Evolutionary conservation across 495 filamentous ascomycete genomes (phyloP).

Genomic region (Xylaria castorea): DNA sequence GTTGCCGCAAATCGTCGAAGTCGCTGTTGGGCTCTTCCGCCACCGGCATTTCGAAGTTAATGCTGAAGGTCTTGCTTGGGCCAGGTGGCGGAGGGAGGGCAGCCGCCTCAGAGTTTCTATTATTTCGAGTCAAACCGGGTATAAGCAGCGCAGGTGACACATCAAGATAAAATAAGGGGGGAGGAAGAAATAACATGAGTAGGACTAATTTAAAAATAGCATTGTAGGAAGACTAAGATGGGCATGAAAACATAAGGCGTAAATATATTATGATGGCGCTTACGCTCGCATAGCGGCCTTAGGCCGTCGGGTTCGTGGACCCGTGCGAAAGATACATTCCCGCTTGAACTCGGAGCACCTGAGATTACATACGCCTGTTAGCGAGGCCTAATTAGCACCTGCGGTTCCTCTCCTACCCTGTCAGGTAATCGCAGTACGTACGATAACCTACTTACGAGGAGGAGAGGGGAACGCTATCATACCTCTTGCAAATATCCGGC

Average conservation of each 20-base stretch:
- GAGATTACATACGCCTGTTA: conserved; percentile 7
- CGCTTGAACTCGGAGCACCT: conserved; percentile 57
- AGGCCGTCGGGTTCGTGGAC: conserved; percentile 50
- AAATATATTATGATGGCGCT: conserved; percentile 23
- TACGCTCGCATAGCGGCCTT: conserved; percentile 43
- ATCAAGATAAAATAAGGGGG: neutral
- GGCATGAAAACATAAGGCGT: neutral
- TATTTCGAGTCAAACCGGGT: neutral
- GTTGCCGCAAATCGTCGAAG: conserved; percentile 45
- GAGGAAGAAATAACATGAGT: neutral
- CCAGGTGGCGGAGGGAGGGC: conserved; percentile 42
- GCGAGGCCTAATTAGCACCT: neutral
- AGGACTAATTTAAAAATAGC: neutral
- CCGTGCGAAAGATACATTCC: conserved; percentile 56
- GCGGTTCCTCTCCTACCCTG: neutral
- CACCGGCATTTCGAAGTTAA: conserved; percentile 53
- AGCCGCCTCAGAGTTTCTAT: conserved; percentile 29
- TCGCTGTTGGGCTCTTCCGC: conserved; percentile 40
- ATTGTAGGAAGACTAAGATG: neutral
- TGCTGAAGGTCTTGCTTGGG: conserved; percentile 57
- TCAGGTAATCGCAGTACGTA: neutral
- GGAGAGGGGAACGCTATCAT: conserved; percentile 23
- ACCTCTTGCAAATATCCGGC: conserved; percentile 55
- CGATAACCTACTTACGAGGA: neutral
- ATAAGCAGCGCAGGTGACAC: no score